A percentile compares a stretch with the other conserved stretches of the same genome.
phyloP scores from a whole-genome alignment of 1,284 basidiomycete genomes.

The Sporisorium exsertum region DNA sequence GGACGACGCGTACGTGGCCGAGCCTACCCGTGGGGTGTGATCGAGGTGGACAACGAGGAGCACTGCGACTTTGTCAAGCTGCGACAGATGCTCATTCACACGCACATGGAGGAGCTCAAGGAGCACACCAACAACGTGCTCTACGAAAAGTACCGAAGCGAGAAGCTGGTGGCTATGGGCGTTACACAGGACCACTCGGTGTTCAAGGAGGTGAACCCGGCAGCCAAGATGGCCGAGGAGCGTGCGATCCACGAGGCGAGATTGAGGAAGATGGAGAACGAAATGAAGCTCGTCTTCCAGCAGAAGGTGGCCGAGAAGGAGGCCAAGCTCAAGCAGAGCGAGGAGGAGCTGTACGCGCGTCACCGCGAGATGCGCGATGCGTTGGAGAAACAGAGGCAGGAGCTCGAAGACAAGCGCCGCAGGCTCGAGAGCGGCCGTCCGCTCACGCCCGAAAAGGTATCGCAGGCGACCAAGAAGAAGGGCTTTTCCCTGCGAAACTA shows the following conservation, averaged over 20 bases:
- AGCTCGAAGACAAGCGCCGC: constrained; percentile 97
- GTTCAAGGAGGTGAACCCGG: constrained; percentile 66
- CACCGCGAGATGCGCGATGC: constrained; percentile 69
- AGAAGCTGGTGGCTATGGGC: constrained; percentile 65
- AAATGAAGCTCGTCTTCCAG: constrained; percentile 70
- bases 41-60: constrained; percentile 69
- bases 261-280: constrained; percentile 69
- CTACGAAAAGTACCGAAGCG: constrained; percentile 67
- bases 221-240: constrained; percentile 68
- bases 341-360: constrained; percentile 68
- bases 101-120: constrained; percentile 69
- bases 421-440: constrained; percentile 82
- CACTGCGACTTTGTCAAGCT: constrained; percentile 70
- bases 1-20: constrained; percentile 66
- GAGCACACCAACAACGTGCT: constrained; percentile 66
- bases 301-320: constrained; percentile 69
- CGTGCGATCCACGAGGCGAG: constrained; percentile 68
- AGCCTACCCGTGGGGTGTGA: constrained; percentile 68
- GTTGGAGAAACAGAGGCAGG: constrained; percentile 92
- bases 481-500: constrained; percentile 64
- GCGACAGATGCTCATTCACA: constrained; percentile 69
- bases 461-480: constrained; percentile 62
- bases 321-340: constrained; percentile 69
- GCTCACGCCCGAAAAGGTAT: constrained; percentile 86
- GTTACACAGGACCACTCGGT: constrained; percentile 68